phyloP scores from a whole-genome alignment of 2,329 filamentous ascomycete genomes.

The Colletotrichum phormii region DNA sequence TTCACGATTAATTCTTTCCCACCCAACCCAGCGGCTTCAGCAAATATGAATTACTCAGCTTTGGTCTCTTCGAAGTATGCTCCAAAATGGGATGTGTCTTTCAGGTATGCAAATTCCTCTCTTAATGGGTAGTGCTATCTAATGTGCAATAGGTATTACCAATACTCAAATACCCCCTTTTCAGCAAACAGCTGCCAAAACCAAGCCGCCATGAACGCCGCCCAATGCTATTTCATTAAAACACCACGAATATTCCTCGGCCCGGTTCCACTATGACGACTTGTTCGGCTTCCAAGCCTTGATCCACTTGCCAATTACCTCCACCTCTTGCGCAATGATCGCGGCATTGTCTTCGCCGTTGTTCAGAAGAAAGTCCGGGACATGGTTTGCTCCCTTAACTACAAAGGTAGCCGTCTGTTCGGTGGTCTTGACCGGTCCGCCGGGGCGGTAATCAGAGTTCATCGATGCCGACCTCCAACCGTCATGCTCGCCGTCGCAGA shows the following conservation, averaged over 20 bases:
- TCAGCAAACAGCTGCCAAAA: neutral
- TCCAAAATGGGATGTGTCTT: neutral
- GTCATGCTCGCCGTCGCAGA: slow-evolving; percentile 32
- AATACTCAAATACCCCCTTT: neutral
- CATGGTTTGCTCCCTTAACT: slow-evolving; percentile 16
- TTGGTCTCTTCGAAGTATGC: neutral
- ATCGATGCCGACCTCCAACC: slow-evolving; percentile 30
- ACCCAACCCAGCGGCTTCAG: no score
- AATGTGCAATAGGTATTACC: slow-evolving; percentile 8
- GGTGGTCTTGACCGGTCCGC: slow-evolving; percentile 19
- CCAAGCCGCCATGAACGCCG: slow-evolving; percentile 1
- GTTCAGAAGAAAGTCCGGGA: slow-evolving; percentile 15
- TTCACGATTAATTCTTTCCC: neutral
- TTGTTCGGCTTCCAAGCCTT: slow-evolving; percentile 32
- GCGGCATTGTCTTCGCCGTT: neutral
- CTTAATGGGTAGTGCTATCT: neutral
- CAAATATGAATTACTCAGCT: no score
- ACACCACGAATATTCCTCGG: neutral
- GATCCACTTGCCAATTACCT: slow-evolving; percentile 33
- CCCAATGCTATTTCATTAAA: neutral
- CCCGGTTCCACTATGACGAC: neutral
- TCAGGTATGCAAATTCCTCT: neutral
- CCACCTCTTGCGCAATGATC: slow-evolving; percentile 14
- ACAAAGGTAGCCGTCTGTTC: slow-evolving; percentile 23
- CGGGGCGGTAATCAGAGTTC: slow-evolving; percentile 28